A percentile compares a stretch with the other conserved stretches of the same genome.
Evolutionary conservation across 345 rosid genomes (phyloP).

Genomic region (Citrus sp.): DNA sequence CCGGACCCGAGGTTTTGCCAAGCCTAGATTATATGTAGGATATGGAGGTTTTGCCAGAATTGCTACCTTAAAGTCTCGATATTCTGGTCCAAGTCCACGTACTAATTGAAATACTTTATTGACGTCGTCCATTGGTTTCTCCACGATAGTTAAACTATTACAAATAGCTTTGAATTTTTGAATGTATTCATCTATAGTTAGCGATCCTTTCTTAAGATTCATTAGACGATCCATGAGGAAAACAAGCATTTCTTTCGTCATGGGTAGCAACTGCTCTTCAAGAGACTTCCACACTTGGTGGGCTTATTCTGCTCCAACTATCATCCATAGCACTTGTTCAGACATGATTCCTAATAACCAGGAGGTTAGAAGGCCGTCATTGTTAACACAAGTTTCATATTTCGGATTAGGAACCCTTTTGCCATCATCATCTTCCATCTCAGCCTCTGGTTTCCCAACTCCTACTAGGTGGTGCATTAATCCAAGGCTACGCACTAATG

Average conservation of each 20-base stretch:
- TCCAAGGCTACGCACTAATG: neutral
- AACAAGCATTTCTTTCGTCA: neutral
- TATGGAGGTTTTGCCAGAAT: conserved; percentile 2
- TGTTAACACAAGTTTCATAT: neutral
- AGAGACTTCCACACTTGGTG: neutral
- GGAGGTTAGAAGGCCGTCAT: neutral
- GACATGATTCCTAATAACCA: neutral
- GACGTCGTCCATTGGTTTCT: neutral
- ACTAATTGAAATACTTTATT: conserved; percentile 1
- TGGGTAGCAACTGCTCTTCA: neutral
- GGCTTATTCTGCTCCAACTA: neutral
- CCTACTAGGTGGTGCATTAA: neutral
- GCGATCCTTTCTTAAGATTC: neutral
- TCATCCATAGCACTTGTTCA: neutral
- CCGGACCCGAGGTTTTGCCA: too few relatives aligned
- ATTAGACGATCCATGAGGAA: neutral
- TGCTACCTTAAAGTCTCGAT: neutral
- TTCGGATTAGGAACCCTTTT: neutral
- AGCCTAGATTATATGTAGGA: neutral
- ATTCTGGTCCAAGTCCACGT: neutral
- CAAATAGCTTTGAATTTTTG: neutral
- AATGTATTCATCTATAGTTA: neutral
- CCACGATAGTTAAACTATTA: neutral
- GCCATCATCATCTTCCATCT: neutral
- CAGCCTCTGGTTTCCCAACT: neutral